Base-by-base conservation (phyloP, 768 basidiomycete genomes). In the Naganishia vaughanmartiniae region DNA sequence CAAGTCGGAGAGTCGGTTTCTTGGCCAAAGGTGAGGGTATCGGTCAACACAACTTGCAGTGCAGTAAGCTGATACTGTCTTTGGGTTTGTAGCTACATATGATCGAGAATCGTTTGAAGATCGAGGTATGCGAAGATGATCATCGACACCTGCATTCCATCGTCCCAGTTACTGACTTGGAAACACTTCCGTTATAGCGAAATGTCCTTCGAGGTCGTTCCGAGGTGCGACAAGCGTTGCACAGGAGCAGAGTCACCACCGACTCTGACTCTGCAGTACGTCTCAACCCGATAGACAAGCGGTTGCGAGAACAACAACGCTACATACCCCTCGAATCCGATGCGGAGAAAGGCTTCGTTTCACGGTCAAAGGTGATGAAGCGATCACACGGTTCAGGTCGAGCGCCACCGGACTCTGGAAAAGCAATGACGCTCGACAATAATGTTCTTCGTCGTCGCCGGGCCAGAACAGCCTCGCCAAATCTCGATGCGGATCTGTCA, bases 1-100 rank as follows among this genome's bases (percentile, higher is more conserved):
- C 83, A 84, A 67, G 90, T 92, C 0, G 96, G 96, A 14, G 85
- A 96, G 81, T 79, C 87, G 12, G 95, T 93, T 33, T 91, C 96
- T n/a, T 99, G 93, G 93, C 95, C 96, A 0, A 97, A 95, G 84
- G 91, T 95, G 73, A 69, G 83, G 11, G 1, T 21, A 4, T 26
- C 28, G 21, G 17, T 42, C 30, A 28, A 9, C 12, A 10, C 39
- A 12, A n/a, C 21, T 24, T 26, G 12, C 9, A 19, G n/a, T 24
- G 9, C 58, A 21, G 7, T 34, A 42, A 26, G 24, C 45, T 54
- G 21, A 33, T 15, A 11, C 46, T 30, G 39, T 63, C 30, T 48
- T 28, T 2, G n/a, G 11, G 48, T 24, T 14, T 15, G 34, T 75
- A 94, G 93, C 82, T 96, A 17, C 92, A 92, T 75, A 97, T 98